Percentiles rank a stretch among this genome's conserved stretches.
Evolutionary conservation across 2,329 filamentous ascomycete species (phyloP).

Genomic region (Ilyonectria destructans): DNA sequence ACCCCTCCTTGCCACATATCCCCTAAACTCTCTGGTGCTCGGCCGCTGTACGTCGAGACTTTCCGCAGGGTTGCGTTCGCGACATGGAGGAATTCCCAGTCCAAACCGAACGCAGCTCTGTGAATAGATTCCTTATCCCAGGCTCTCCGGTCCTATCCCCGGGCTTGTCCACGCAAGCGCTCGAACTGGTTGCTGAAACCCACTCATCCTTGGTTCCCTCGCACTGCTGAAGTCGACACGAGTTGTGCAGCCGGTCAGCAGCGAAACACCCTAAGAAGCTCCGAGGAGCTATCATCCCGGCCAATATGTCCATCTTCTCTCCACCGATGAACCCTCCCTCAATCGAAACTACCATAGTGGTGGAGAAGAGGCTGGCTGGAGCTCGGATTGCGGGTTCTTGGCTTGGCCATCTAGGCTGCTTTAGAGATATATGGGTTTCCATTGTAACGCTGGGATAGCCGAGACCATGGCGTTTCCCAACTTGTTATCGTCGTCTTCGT

Average conservation of each 20-base stretch:
- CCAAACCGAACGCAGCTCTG: constrained; percentile 6
- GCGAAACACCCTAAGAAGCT: constrained; percentile 1
- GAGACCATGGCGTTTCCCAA: constrained; percentile 12
- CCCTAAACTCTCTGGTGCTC: constrained; percentile 31
- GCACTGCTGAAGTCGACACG: constrained; percentile 19
- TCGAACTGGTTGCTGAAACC: neutral
- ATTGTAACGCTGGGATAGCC: constrained; percentile 16
- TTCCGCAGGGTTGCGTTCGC: constrained; percentile 35
- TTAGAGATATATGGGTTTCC: constrained; percentile 10
- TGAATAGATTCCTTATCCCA: neutral
- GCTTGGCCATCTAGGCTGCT: constrained; percentile 10
- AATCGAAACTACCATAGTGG: constrained; percentile 21
- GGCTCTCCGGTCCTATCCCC: constrained; percentile 2
- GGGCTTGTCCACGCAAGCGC: neutral
- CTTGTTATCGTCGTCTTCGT: neutral
- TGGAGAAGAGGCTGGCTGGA: constrained; percentile 8
- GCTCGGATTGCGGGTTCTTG: constrained; percentile 1
- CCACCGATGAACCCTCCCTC: constrained; percentile 5
- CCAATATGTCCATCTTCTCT: neutral
- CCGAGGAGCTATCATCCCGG: neutral
- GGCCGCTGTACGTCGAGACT: constrained; percentile 37
- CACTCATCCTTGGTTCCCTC: constrained; percentile 10
- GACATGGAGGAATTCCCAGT: constrained; percentile 13
- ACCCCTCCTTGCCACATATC: constrained; percentile 26
- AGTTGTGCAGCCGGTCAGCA: constrained; percentile 28